A percentile compares a stretch with the other conserved stretches of the same genome.
phyloP scores from a whole-genome alignment of 129 eudicot genomes.

The Glebionis coronaria region DNA sequence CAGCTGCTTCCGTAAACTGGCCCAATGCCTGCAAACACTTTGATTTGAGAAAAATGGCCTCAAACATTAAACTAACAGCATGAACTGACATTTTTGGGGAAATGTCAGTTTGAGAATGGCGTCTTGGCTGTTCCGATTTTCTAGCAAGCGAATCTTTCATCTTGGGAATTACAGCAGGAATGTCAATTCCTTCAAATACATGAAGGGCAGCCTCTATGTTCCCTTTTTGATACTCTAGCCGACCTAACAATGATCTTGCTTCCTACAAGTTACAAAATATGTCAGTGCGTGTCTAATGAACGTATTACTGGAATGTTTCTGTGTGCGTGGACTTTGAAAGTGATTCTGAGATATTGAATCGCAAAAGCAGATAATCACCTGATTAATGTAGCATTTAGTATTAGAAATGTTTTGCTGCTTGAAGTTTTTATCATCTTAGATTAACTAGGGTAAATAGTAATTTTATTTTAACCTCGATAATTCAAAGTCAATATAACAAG shows the following conservation, averaged over 20 bases:
- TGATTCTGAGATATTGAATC: background rate
- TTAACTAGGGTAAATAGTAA: too few relatives aligned
- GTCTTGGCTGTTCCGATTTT: conserved; percentile 60
- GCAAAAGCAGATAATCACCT: background rate
- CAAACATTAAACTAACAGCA: conserved; percentile 81
- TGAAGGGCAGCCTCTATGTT: conserved; percentile 83
- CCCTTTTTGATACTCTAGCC: conserved; percentile 93
- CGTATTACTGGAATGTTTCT: conserved; percentile 1
- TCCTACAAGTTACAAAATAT: conserved; percentile 46
- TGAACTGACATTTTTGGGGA: conserved; percentile 77
- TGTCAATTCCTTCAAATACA: conserved; percentile 88
- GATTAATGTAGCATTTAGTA: background rate
- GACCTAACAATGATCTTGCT: conserved; percentile 89
- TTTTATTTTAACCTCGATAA: too few relatives aligned
- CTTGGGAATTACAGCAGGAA: conserved; percentile 69
- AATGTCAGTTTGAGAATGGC: conserved; percentile 65
- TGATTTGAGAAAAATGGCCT: conserved; percentile 85
- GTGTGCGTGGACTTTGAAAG: conserved; percentile 3
- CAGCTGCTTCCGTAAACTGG: conserved; percentile 77
- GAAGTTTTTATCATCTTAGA: background rate
- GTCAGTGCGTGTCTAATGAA: conserved; percentile 20
- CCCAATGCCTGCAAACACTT: conserved; percentile 67
- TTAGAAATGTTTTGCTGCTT: background rate
- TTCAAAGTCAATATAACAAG: too few relatives aligned
- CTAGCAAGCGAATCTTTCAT: conserved; percentile 50